Conservation (phyloP, 2,329 filamentous ascomycete genomes). For the Hypomyces rosellus region DNA sequence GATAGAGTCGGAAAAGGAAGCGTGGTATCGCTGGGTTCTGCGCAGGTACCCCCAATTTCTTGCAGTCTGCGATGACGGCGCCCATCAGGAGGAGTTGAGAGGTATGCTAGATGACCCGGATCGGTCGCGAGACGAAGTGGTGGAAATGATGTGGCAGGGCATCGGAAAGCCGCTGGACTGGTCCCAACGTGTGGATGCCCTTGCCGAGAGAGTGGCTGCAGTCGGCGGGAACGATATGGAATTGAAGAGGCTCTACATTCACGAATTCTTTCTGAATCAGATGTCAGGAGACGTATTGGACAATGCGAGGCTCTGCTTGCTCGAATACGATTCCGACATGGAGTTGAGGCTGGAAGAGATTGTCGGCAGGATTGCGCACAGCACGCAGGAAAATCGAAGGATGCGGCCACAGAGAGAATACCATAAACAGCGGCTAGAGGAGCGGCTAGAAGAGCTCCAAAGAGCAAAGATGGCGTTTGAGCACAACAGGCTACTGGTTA, state of each 20-base stretch:
- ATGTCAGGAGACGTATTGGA: conserved; percentile 27
- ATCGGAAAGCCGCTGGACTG: conserved; percentile 29
- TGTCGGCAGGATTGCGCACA: conserved; percentile 27
- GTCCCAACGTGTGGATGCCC: conserved; percentile 26
- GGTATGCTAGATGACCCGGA: conserved; percentile 33
- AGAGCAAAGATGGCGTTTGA: conserved; percentile 45
- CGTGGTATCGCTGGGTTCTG: conserved; percentile 45
- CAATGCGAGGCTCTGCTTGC: conserved; percentile 33
- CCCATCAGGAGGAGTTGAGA: conserved; percentile 27
- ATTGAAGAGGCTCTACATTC: conserved; percentile 33
- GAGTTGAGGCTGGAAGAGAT: conserved; percentile 27
- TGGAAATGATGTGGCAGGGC: conserved; percentile 30
- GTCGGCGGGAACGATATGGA: conserved; percentile 25
- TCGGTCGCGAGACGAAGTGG: conserved; percentile 30
- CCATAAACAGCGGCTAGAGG: conserved; percentile 35
- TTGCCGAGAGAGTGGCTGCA: conserved; percentile 27
- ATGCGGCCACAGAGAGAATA: conserved; percentile 32
- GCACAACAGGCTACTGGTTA: conserved; percentile 34
- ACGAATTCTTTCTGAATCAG: conserved; percentile 35
- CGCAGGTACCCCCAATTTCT: conserved; percentile 34
- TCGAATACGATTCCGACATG: conserved; percentile 26
- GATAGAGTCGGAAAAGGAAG: conserved; percentile 45
- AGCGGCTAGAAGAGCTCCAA: conserved; percentile 40
- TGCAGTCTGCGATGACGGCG: conserved; percentile 23
- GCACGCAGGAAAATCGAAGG: conserved; percentile 24